Evolutionary conservation across 1,284 basidiomycete genomes (phyloP).

Genomic region (Cystobasidiaceae sp.): DNA sequence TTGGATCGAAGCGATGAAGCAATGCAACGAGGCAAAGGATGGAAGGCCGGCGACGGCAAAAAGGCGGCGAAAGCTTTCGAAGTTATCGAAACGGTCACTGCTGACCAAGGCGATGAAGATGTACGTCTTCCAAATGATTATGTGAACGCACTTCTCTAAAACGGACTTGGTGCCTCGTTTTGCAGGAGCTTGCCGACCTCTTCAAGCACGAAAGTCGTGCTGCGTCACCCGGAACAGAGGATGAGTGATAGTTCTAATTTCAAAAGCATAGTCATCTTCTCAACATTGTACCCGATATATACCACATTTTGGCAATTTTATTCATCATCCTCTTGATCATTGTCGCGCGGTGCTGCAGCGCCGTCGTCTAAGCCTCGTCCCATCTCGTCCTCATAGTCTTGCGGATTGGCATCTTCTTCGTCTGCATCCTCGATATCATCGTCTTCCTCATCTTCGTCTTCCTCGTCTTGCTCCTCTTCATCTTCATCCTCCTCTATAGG

Average conservation of each 20-base stretch:
- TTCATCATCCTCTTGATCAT: neutral
- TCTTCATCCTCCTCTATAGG: neutral
- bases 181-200: constrained; percentile 13
- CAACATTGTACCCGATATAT: neutral
- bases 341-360: no score
- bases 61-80: constrained; percentile 26
- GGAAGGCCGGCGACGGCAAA: constrained; percentile 20
- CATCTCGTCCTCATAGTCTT: constrained; percentile 13
- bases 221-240: neutral
- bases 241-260: neutral
- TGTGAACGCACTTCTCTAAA: neutral
- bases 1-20: constrained; percentile 33
- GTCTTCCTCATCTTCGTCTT: constrained; percentile 10
- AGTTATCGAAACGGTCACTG: constrained; percentile 28
- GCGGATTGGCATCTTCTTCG: constrained; percentile 14
- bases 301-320: neutral
- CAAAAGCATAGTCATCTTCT: neutral
- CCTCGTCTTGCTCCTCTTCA: neutral
- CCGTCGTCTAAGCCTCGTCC: constrained; percentile 12
- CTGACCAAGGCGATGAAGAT: constrained; percentile 7
- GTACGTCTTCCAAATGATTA: neutral
- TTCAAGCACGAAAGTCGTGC: constrained; percentile 20
- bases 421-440: neutral
- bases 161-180: neutral
- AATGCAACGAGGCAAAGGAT: constrained; percentile 29